Evolutionary conservation across 164 flowering plant species (phyloP).

Genomic region (Annona squamosa): DNA sequence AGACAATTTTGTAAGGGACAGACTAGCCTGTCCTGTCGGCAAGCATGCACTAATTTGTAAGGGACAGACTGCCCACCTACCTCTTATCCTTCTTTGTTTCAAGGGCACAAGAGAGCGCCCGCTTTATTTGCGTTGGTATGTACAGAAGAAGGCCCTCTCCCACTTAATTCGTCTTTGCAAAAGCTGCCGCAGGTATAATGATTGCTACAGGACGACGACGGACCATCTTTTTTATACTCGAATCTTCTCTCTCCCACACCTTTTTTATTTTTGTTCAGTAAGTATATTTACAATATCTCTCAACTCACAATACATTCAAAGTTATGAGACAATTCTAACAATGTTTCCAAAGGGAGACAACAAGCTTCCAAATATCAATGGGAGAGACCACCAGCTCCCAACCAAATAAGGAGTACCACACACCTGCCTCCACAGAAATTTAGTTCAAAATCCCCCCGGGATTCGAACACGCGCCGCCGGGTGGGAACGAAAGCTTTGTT

Average conservation of each 20-base stretch:
- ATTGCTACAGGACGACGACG: constrained; percentile 37
- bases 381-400: no score
- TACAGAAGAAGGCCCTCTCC: constrained; percentile 6
- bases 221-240: constrained; percentile 33
- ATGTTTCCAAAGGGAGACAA: no score
- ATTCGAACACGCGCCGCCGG: no score
- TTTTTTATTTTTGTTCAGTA: no score
- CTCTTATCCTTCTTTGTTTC: constrained; percentile 4
- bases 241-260: constrained; percentile 44
- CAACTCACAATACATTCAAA: no score
- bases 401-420: no score
- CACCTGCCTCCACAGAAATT: no score
- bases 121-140: constrained; percentile 33
- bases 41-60: background rate
- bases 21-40: constrained; percentile 13
- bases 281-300: no score
- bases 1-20: background rate
- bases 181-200: constrained; percentile 32
- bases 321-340: no score
- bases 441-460: no score
- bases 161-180: constrained; percentile 29
- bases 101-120: constrained; percentile 10
- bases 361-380: no score
- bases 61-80: constrained; percentile 10
- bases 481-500: no score